A percentile compares a stretch with the other conserved stretches of the same genome.
Conservation (phyloP, 768 basidiomycete genomes). For the Gymnopilus junonius region DNA sequence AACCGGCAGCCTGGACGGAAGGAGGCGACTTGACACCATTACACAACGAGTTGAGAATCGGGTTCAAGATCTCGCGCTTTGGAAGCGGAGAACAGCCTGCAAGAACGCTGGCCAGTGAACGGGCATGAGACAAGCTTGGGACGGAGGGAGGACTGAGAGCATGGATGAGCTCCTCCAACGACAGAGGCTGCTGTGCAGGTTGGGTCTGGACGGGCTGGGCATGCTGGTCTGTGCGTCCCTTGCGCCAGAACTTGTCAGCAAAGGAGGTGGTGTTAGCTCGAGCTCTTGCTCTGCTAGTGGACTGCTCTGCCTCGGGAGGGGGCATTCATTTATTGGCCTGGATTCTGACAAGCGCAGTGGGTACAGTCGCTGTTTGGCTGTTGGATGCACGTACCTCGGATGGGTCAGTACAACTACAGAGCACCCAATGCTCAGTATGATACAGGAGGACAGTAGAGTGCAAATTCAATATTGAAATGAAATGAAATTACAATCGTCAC, state of each 20-base stretch:
- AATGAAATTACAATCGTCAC: not conserved
- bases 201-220: conserved; percentile 22
- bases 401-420: not conserved
- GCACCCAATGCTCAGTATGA: no score
- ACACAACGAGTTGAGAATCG: conserved; percentile 67
- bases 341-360: not conserved
- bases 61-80: conserved; percentile 52
- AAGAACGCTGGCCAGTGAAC: conserved; percentile 57
- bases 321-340: conserved; percentile 24
- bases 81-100: conserved; percentile 60
- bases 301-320: conserved; percentile 31
- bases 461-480: no score
- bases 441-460: no score
- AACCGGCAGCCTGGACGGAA: conserved; percentile 68
- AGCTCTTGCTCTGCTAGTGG: conserved; percentile 27
- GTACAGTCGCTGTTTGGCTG: not conserved
- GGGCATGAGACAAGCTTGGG: conserved; percentile 68
- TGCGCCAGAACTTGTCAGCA: conserved; percentile 34
- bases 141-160: conserved; percentile 60
- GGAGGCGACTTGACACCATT: conserved; percentile 50
- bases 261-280: conserved; percentile 41
- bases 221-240: conserved; percentile 23
- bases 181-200: conserved; percentile 34
- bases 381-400: not conserved
- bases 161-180: conserved; percentile 45